Conservation (phyloP, 2,329 filamentous ascomycete species). For the Xylaria polymorpha region DNA sequence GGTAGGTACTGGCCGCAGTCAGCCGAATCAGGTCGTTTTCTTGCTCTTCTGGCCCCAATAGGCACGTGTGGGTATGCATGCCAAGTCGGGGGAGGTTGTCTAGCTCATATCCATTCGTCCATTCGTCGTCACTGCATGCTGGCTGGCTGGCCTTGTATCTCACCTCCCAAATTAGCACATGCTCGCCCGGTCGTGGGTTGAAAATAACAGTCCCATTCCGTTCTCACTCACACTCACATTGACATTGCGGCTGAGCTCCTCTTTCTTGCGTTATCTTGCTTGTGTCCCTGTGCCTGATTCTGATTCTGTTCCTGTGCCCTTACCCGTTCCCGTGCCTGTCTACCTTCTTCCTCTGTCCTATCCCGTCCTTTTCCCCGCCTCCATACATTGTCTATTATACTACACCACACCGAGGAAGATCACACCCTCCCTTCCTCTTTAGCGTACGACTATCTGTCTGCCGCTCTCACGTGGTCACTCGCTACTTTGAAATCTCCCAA, state of each 20-base stretch:
- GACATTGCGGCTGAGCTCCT: constrained; percentile 21
- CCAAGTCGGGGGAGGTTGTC: constrained; percentile 29
- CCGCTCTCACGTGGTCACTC: constrained; percentile 45
- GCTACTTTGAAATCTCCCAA: constrained; percentile 26
- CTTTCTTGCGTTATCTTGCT: constrained; percentile 36
- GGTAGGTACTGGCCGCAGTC: constrained; percentile 9
- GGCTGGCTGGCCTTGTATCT: constrained; percentile 4
- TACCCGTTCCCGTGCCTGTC: constrained; percentile 16
- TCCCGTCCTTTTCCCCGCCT: constrained; percentile 22
- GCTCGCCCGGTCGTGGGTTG: constrained; percentile 3
- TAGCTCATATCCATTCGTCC: constrained; percentile 6
- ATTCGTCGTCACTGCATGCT: constrained; percentile 9
- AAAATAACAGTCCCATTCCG: constrained; percentile 15
- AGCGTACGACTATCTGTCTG: constrained; percentile 30
- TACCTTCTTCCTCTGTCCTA: constrained; percentile 5
- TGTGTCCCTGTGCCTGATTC: constrained; percentile 16
- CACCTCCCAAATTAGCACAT: constrained; percentile 16
- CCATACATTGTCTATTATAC: constrained; percentile 17
- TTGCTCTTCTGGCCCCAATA: constrained; percentile 11
- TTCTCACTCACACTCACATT: not conserved
- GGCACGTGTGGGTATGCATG: constrained; percentile 13
- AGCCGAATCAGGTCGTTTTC: constrained; percentile 20
- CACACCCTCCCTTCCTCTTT: constrained; percentile 31
- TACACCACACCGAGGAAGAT: constrained; percentile 31
- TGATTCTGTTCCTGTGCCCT: constrained; percentile 11